Percentiles rank a stretch among this genome's conserved stretches.
These are phyloP conservation scores for Grosmannia clavigera DNA, from an alignment of 2,329 filamentous ascomycete species.

Conservation along the genomic window DNA sequence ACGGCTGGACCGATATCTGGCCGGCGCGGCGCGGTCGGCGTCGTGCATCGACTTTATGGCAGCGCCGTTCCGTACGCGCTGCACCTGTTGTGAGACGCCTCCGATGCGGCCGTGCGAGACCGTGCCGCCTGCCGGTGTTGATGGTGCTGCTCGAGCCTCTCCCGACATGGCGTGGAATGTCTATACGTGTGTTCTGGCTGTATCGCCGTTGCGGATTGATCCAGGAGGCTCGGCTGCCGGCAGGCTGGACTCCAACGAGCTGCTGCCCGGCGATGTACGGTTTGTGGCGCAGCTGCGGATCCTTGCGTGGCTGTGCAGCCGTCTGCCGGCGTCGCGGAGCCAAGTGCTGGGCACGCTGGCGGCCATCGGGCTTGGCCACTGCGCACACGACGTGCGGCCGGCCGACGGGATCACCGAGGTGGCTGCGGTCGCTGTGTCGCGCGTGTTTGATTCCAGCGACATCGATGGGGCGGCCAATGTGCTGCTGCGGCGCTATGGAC, in stretches of 20 bases:
- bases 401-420: conserved; percentile 11
- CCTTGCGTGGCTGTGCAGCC: conserved; percentile 11
- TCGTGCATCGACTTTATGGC: conserved; percentile 11
- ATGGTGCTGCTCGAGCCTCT: not conserved
- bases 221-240: not conserved
- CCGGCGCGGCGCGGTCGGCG: conserved; percentile 6
- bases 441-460: conserved; percentile 8
- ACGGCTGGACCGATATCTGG: conserved; percentile 11
- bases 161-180: conserved; percentile 10
- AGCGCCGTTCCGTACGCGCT: conserved; percentile 9
- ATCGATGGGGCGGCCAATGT: conserved; percentile 10
- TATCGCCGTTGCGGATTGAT: conserved; percentile 3
- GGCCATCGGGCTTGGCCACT: conserved; percentile 13
- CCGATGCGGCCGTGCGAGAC: conserved; percentile 7
- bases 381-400: conserved; percentile 13
- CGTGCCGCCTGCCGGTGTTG: not conserved
- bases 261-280: conserved; percentile 13
- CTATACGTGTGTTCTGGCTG: conserved; percentile 5
- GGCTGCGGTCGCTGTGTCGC: conserved; percentile 9
- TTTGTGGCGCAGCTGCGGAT: conserved; percentile 14
- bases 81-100: conserved; percentile 6
- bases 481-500: conserved; percentile 8
- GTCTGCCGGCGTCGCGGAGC: conserved; percentile 8
- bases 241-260: not conserved
- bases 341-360: conserved; percentile 12